Evolutionary conservation across 2,329 filamentous ascomycete species (phyloP), one percentile per base, ranked within the genome.

Genomic region (Phaeomoniella chlamydospora): DNA sequence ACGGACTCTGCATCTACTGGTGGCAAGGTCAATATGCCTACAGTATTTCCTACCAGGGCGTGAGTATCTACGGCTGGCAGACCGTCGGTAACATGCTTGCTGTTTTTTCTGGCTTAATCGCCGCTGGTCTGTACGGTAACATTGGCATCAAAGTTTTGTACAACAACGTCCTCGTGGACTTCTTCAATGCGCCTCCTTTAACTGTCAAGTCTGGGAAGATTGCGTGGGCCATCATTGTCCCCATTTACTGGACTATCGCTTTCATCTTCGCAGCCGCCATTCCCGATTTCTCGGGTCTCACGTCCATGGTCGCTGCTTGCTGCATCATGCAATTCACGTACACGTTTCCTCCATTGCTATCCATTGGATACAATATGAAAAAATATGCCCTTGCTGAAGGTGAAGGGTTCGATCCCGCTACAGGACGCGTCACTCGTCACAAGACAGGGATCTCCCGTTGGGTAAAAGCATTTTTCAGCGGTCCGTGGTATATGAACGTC

Each of bases 81-180:
- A 49, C 45, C 3, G 47, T 46, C 2, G 49, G 52, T 13, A 52
- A 55, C 36, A 52, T 53, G 43, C 35, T 50, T 37, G 48, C 45
- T 18, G 42, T 50, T 31, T 45, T 52, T 29, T 47, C 41, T 29
- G 50, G 46, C 5, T 42, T 59, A 2, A 59, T 59, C 33, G 52
- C 57, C 2, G 57, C 52, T 3, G 53, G 47, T 5, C 45, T 61
- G 2, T 61, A 60, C 38, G 56, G 56, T 3, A 61, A 61, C 38
- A 59, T 61, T 19, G 57, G 57, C 12, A 54, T 59, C 41, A 61
- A 61, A 43, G 55, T 59, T 2, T 39, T 58, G 18, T 68, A 68
- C 50, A 57, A 60, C 41, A 58, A 63, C 19, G 51, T 68, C 29
- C 41, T 64, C 4, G 40, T 44, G 38, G 62, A 64, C 19, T 42